Base-by-base conservation (phyloP, 257 asterid genomes). In the Agastache rugosa region DNA sequence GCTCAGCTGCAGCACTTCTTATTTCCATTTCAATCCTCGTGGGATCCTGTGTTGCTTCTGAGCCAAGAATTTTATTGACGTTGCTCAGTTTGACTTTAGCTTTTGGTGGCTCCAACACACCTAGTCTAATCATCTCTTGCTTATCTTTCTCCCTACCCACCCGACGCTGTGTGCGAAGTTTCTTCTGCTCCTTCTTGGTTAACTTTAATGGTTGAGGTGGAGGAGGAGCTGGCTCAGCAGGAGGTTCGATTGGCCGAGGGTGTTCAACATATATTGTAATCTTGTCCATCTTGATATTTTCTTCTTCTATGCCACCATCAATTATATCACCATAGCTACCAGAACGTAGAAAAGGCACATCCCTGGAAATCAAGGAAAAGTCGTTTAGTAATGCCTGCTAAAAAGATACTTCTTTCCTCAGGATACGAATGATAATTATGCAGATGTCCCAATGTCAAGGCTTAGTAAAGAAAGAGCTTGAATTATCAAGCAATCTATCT, bases 1-100 rank as follows among this genome's bases (percentile, higher is more conserved):
- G 97, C 82, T 95, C 98, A 8, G 96, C 97, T 37, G 99, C 99
- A 61, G 99, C 99, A 27, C 93, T 95, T 85, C 93, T 83, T 44
- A 92, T 85, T 78, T 92, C 99, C 96, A 83, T 95, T 74, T 92
- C 99, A 37, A 95, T 90, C 84, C 83, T 90, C 7, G 98, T 92
- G 75, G 99, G 99, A 74, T 95, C 97, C 78, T 92, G 98, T 55
- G 99, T 92, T 50, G 99, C 99, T 85, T 95, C 98, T 22, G 98
- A 82, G 55, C 99, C 99, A 12, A 95, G 98, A 67, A 90, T 96
- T 80, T 83, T 92, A 97, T 90, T 90, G 80, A 95, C 96, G 82
- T 95, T 95, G 88, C 97, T 95, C 98, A 95, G 90, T 80, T 95
- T 95, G 61, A 95, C 91, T 84, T 92, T 92, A 0, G 97, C 85